Base-by-base conservation (phyloP, 2,329 filamentous ascomycete genomes). In the Penicillium sp. region DNA sequence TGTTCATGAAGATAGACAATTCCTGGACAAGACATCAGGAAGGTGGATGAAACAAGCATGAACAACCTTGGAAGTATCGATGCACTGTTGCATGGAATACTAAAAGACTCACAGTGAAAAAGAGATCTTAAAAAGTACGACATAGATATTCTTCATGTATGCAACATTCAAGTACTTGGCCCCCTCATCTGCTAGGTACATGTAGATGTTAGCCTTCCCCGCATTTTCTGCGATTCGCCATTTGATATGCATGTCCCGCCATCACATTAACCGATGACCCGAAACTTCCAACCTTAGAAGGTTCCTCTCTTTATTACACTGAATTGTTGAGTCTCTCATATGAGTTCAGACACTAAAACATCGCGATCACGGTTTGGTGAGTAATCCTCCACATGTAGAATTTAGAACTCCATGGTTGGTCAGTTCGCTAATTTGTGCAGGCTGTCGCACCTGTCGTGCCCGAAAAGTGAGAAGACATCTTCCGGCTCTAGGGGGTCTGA, bases 361-460 rank as follows among this genome's bases (percentile, higher is more conserved):
- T 60, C 57, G 16, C 52, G 62, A 10, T 64, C 62, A 26, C 57
- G 62, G n/a, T 64, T 64, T 31, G 62, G 62, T 64, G 32, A 46
- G 61, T 55, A 16, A 31, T 38, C 8, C 35, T 5, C 9, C 22
- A 14, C 10, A 2, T 29, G 26, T 10, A 29, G 26, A 10, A 29
- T 29, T 29, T 2, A 29, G 26, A 29, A 29, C 9, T 10, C 26
- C 20, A 14, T 10, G 6, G 6, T 43, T 16, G 11, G 5, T 50
- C 20, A 42, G 10, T 24, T n/a, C 14, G 32, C 34, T 56, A 51
- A 54, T 22, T 37, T 22, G 16, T 16, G 45, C 20, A 63, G 62
- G 62, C 16, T 64, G 61, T 53, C 59, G 57, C 18, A 64, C 62
- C 5, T 64, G 62, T 47, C 61, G 62, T 16, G 61, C 62, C n/a